phyloP scores from a whole-genome alignment of 2,329 filamentous ascomycete species.

The Tricladium varicosporioides region DNA sequence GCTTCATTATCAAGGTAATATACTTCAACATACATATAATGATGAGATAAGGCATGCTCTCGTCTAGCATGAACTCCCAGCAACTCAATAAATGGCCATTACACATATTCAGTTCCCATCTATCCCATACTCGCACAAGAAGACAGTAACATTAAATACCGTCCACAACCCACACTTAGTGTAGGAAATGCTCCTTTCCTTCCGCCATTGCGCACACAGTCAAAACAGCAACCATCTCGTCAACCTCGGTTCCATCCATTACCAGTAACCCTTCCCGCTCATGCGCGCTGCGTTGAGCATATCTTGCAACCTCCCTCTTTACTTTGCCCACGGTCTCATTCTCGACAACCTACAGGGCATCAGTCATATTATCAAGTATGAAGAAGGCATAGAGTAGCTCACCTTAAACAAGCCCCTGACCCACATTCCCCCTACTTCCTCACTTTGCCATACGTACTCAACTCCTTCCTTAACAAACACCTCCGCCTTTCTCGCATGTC shows the following conservation, averaged over 20 bases:
- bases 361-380: neutral
- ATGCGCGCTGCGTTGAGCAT: conserved; percentile 5
- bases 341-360: conserved; percentile 1
- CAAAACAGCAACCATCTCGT: conserved; percentile 12
- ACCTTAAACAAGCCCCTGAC: conserved; percentile 3
- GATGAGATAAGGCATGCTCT: too few species aligned
- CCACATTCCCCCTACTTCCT: neutral
- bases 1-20: too few species aligned
- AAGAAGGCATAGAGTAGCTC: too few species aligned
- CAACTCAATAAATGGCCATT: too few species aligned
- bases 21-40: too few species aligned
- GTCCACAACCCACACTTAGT: neutral
- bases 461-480: conserved; percentile 9
- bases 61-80: too few species aligned
- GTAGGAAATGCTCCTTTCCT: conserved; percentile 9
- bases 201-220: conserved; percentile 13
- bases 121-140: too few species aligned
- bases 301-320: conserved; percentile 12
- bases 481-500: neutral
- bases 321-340: conserved; percentile 1
- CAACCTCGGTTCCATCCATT: conserved; percentile 6
- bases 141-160: too few species aligned
- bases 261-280: conserved; percentile 11
- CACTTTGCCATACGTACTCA: conserved; percentile 8
- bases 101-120: too few species aligned